These are phyloP conservation scores for Alternaria sp. DNA, from an alignment of 2,329 filamentous ascomycete species.

Conservation along the genomic window DNA sequence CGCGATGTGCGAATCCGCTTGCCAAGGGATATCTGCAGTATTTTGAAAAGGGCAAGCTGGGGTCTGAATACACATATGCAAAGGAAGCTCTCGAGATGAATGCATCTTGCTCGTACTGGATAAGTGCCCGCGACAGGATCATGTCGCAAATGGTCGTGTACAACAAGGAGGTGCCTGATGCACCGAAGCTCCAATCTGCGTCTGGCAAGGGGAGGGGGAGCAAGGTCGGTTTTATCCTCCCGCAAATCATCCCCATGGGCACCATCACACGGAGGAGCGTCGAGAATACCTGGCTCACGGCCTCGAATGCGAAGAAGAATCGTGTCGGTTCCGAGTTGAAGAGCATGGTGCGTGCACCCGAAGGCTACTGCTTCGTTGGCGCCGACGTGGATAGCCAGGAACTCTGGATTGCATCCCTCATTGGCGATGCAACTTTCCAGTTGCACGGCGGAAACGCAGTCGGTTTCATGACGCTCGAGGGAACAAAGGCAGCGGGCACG, in stretches of 20 bases:
- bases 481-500: conserved; percentile 91
- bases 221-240: conserved; percentile 82
- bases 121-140: conserved; percentile 92
- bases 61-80: conserved; percentile 87
- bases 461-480: conserved; percentile 98
- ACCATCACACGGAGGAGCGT: conserved; percentile 94
- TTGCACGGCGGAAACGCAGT: conserved; percentile 96
- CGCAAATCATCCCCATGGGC: conserved; percentile 97
- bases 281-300: conserved; percentile 98
- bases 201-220: conserved; percentile 31
- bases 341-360: conserved; percentile 91
- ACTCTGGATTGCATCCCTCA: conserved; percentile 95
- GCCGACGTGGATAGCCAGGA: conserved; percentile 98
- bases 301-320: conserved; percentile 95
- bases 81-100: conserved; percentile 99
- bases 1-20: conserved; percentile 85
- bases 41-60: conserved; percentile 88
- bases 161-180: conserved; percentile 64
- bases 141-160: conserved; percentile 96
- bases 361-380: conserved; percentile 92
- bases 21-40: conserved; percentile 91
- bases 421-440: conserved; percentile 94
- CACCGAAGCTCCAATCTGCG: conserved; percentile 33
- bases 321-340: conserved; percentile 96
- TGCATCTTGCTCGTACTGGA: conserved; percentile 98